Base-by-base conservation (phyloP, 805 yeast species). In the Debaryomyces prosopidis region DNA sequence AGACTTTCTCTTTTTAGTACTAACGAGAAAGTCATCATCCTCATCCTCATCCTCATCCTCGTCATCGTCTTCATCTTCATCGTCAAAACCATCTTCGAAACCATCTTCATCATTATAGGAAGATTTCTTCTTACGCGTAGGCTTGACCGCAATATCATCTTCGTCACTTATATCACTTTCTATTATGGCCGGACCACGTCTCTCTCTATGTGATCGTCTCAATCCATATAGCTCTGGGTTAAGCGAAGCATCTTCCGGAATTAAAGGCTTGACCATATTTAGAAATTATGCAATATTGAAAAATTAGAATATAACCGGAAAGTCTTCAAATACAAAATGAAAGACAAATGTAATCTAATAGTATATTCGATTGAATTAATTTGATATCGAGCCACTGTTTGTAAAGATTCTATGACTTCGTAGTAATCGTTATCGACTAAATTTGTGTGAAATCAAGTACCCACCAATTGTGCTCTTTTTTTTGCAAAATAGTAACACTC, bases 161-260 rank as follows among this genome's bases (percentile, higher is more conserved):
- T 66, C 74, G 43, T 61, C 73, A 44, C 64, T 67, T 10, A 60
- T 65, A 20, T 64, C 68, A 34, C 68, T 64, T 28, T 71, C 75
- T 26, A 63, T 63, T 1, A 69, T 53, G 14, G 65, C 45, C 5
- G 66, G 58, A 10, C 51, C 65, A 15, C 71, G 69, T 48, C 82
- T 72, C 8, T 85, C 81, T 56, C 94, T 73, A 36, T 82, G 82
- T 4, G 91, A 84, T 53, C 95, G 76, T 65, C 96, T 79, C 44
- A 87, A 71, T 1, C 96, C 96, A 55, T 87, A 87, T n/a, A 87
- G 71, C 59, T 86, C 95, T 1, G 96, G 95, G 60, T 87, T 83
- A 41, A 71, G 77, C 44, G 79, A 72, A 14, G 84, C 78, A 47
- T 84, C 90, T 35, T 71, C 76, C 11, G 77, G 75, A 37, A 80